Evolutionary conservation across 257 asterid genomes (phyloP).

Genomic region (Eucommia ulmoides): DNA sequence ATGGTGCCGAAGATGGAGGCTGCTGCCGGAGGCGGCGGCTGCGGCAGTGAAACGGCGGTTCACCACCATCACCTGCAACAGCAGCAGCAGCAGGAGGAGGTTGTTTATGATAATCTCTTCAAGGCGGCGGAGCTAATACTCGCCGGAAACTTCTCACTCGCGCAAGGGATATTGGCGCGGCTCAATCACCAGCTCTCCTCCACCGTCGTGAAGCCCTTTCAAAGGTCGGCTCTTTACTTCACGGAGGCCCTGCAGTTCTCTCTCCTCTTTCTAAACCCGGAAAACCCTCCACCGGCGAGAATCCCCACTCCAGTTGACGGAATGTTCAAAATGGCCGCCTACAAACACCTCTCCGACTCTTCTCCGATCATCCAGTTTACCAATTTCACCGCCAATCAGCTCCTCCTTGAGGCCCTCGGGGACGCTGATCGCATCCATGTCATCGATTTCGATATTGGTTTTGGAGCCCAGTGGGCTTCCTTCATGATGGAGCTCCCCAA

Average conservation of each 20-base stretch:
- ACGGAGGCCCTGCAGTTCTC: conserved; percentile 35
- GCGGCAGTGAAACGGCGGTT: not conserved
- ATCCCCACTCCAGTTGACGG: conserved; percentile 29
- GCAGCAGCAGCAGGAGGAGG: not conserved
- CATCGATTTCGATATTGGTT: conserved; percentile 44
- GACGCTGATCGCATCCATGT: conserved; percentile 24
- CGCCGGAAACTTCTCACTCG: conserved; percentile 17
- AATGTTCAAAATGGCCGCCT: conserved; percentile 44
- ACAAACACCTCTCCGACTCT: conserved; percentile 29
- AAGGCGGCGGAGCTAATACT: conserved; percentile 2
- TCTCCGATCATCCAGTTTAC: conserved; percentile 38
- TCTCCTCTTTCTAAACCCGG: conserved; percentile 15
- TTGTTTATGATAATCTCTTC: not conserved
- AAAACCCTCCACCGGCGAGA: conserved; percentile 11
- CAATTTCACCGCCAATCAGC: conserved; percentile 45
- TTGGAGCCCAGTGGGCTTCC: conserved; percentile 58
- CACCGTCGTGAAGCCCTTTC: not conserved
- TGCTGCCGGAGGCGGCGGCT: not conserved
- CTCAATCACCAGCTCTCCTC: conserved; percentile 97
- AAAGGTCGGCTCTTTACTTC: conserved; percentile 11
- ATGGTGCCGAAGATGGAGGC: not conserved
- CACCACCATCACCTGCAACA: not conserved
- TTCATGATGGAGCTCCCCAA: conserved; percentile 44
- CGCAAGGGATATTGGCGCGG: conserved; percentile 99
- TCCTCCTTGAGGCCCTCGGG: conserved; percentile 35